A percentile compares a stretch with the other conserved stretches of the same genome.
These are phyloP conservation scores for Fonsecaea pedrosoi DNA, from an alignment of 2,329 filamentous ascomycete genomes.

Conservation along the genomic window DNA sequence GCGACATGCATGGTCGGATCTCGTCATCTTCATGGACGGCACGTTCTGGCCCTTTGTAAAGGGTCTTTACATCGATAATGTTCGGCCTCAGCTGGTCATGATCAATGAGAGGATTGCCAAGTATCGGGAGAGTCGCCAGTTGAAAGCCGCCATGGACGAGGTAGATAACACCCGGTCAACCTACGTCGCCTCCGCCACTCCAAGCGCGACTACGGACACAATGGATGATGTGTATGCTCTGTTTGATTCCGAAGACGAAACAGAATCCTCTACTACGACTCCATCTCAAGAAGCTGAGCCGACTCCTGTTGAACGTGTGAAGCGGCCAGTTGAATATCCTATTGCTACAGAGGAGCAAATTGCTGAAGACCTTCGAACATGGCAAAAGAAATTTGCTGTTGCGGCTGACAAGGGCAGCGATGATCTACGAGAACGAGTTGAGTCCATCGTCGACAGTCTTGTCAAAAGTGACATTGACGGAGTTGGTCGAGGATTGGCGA, in stretches of 20 bases:
- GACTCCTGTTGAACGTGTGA: slow-evolving; percentile 21
- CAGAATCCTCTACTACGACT: slow-evolving; percentile 38
- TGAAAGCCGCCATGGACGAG: slow-evolving; percentile 65
- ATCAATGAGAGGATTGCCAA: slow-evolving; percentile 86
- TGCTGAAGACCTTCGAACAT: slow-evolving; percentile 76
- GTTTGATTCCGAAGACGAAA: slow-evolving; percentile 34
- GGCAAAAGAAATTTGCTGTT: slow-evolving; percentile 86
- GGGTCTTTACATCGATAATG: slow-evolving; percentile 84
- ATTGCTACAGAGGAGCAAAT: slow-evolving; percentile 62
- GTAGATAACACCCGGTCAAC: slow-evolving; percentile 53
- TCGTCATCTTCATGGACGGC: slow-evolving; percentile 73
- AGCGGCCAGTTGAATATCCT: slow-evolving; percentile 22
- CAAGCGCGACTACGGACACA: slow-evolving; percentile 16
- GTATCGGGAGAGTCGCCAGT: slow-evolving; percentile 65
- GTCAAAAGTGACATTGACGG: slow-evolving; percentile 68
- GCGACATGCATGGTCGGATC: slow-evolving; percentile 72
- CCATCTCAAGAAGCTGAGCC: slow-evolving; percentile 42
- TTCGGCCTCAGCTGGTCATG: slow-evolving; percentile 91
- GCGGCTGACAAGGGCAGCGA: slow-evolving; percentile 84
- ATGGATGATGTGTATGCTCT: slow-evolving; percentile 35
- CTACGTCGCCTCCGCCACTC: slow-evolving; percentile 34
- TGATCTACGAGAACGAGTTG: slow-evolving; percentile 67
- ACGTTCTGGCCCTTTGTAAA: slow-evolving; percentile 82
- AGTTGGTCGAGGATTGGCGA: slow-evolving; percentile 70
- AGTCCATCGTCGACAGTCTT: slow-evolving; percentile 75